Percentiles rank a stretch among this genome's conserved stretches.
Evolutionary conservation across 345 rosid species (phyloP).

Genomic region (Citrus sp.): DNA sequence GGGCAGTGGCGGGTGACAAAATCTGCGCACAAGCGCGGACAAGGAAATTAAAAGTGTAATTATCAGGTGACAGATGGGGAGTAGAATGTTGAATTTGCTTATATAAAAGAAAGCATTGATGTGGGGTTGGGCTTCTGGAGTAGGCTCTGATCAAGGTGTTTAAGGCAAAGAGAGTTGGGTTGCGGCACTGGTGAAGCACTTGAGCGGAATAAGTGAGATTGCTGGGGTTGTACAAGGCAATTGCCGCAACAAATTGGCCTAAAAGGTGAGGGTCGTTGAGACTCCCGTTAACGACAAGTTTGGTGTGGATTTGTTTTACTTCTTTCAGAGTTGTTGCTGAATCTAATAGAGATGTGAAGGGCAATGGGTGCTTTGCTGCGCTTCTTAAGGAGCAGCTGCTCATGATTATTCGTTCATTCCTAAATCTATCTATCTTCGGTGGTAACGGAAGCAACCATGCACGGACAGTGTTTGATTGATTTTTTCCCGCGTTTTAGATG

Average conservation of each 20-base stretch:
- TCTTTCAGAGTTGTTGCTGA: constrained; percentile 25
- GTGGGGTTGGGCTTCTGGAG: constrained; percentile 43
- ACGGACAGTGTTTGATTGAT: too few species aligned
- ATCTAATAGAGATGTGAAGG: constrained; percentile 20
- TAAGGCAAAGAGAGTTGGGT: constrained; percentile 47
- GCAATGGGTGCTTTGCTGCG: constrained; percentile 26
- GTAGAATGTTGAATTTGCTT: constrained; percentile 27
- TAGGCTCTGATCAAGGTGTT: constrained; percentile 64
- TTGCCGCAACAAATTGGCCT: constrained; percentile 51
- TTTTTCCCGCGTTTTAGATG: too few species aligned
- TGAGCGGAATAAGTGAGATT: constrained; percentile 41
- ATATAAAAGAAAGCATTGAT: constrained; percentile 40
- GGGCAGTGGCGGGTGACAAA: constrained; percentile 27
- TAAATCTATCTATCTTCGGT: too few species aligned
- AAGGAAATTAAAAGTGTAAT: constrained; percentile 58
- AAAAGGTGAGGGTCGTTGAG: constrained; percentile 36
- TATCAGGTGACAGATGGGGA: constrained; percentile 42
- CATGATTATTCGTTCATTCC: background rate
- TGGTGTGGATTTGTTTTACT: constrained; percentile 55
- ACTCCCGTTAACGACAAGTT: constrained; percentile 41
- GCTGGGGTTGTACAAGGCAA: constrained; percentile 43
- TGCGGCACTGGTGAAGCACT: constrained; percentile 41
- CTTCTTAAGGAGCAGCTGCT: constrained; percentile 9
- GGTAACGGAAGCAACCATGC: too few species aligned
- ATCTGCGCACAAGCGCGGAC: constrained; percentile 45